phyloP scores from a whole-genome alignment of 2,329 filamentous ascomycete genomes.

The Leptographium galeiforme region DNA sequence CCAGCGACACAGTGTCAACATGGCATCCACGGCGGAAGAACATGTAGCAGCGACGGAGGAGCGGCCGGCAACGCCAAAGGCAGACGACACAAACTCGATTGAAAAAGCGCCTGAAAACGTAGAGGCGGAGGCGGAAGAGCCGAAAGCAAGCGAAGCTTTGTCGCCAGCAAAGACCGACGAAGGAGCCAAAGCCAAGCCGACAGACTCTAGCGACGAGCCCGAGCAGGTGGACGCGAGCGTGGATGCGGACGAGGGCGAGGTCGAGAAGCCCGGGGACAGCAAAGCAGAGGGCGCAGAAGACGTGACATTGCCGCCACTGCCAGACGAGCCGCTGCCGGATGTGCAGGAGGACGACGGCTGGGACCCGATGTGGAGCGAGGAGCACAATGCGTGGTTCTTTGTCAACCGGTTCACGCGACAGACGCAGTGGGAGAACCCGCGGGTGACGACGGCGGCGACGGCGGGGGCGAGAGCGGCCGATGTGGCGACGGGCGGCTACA shows the following conservation, averaged over 20 bases:
- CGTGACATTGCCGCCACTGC: slow-evolving; percentile 21
- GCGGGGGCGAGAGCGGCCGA: slow-evolving; percentile 15
- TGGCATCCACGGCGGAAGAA: slow-evolving; percentile 1
- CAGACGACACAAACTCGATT: not conserved
- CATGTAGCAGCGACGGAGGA: not conserved
- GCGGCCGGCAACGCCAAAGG: not conserved
- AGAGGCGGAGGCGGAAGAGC: not conserved
- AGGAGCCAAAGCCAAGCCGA: not conserved
- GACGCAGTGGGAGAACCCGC: slow-evolving; percentile 76
- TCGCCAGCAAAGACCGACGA: not conserved
- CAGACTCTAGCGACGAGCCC: not conserved
- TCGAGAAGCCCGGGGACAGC: not conserved
- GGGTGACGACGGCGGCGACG: slow-evolving; percentile 38
- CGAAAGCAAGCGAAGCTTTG: not conserved
- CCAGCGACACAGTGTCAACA: not conserved
- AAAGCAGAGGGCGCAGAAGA: not conserved
- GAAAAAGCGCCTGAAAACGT: not conserved
- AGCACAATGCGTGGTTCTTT: slow-evolving; percentile 62
- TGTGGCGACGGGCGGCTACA: slow-evolving; percentile 55
- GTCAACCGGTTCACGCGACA: slow-evolving; percentile 64
- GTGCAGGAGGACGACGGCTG: slow-evolving; percentile 58
- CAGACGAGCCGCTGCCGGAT: slow-evolving; percentile 24
- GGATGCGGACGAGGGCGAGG: not conserved
- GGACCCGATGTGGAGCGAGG: slow-evolving; percentile 64
- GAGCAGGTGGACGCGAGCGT: not conserved